Evolutionary conservation across 2,329 filamentous ascomycete species (phyloP), one percentile per base, ranked within the genome.

Genomic region (Tolypocladium capitatum): DNA sequence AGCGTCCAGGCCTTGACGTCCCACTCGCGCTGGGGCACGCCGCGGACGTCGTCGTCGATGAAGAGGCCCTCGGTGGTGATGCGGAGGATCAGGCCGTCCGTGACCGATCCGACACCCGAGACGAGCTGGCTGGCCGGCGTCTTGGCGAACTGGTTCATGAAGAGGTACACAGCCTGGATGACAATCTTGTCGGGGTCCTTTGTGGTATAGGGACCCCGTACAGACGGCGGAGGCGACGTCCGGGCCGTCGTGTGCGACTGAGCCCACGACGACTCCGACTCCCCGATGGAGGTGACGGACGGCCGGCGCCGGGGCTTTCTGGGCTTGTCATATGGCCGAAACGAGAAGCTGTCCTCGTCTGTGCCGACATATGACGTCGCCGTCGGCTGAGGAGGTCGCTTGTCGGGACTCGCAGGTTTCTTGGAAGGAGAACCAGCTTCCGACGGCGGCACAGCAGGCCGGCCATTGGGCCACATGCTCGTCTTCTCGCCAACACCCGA

Each of bases 1-100:
- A 98, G 78, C 40, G 89, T 95, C 92, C 92, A 97, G 27, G 91
- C 90, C 67, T 97, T 97, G 61, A 97, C 81, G 64, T 98, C 92
- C 92, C 92, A 98, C 68, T 98, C 92, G 50, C 92, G 81, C 67
- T 97, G 89, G n/a, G 87, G 83, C 16, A 96, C 87, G 52, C 82
- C 81, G 41, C 90, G 82, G 46, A 96, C 79, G 63, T 97, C 92
- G 64, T 98, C 92, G 63, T 98, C 92, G 60, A 98, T 92, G 68
- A 97, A 97, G 47, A 97, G 75, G 18, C 92, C 92, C 64, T 95
- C 91, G 1, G 88, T 94, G 11, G 87, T 91, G 60, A 97, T 92
- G 46, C 86, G 85, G 51, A 98, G 75, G 51, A 97, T 86, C 42
- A 98, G 74, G 1, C 92, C 92, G 61, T 98, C 90, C 2, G 90